Conservation (phyloP, 2,329 filamentous ascomycete genomes). For the Mycosphaerella sp. region DNA sequence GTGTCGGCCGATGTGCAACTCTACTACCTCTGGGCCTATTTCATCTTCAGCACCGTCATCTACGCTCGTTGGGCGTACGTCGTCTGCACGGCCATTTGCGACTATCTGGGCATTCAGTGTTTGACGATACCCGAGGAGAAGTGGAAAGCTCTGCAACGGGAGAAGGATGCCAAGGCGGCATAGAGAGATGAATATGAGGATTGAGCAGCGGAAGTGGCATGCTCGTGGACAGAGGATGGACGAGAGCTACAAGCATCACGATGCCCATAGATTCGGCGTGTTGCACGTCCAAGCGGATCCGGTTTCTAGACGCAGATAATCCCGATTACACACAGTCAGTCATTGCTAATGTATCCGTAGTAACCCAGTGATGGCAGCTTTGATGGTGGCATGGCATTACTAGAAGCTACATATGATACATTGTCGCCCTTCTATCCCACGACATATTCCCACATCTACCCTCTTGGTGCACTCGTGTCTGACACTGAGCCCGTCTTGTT, state of each 20-base stretch:
- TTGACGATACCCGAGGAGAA: slow-evolving; percentile 62
- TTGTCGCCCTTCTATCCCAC: not conserved
- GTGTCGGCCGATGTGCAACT: slow-evolving; percentile 60
- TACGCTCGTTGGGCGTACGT: slow-evolving; percentile 92
- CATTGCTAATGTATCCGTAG: too few relatives aligned
- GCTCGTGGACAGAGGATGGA: not conserved
- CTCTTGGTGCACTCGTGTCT: slow-evolving; percentile 9
- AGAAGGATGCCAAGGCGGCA: slow-evolving; percentile 13
- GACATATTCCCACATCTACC: not conserved
- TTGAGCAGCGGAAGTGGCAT: not conserved
- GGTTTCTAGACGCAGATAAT: too few relatives aligned
- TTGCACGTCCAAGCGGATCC: too few relatives aligned
- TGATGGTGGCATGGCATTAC: not conserved
- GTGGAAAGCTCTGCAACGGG: slow-evolving; percentile 27
- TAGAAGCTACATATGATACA: not conserved
- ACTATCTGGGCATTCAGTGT: slow-evolving; percentile 88
- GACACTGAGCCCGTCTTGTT: slow-evolving; percentile 8
- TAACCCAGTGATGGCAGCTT: too few relatives aligned
- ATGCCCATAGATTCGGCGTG: too few relatives aligned
- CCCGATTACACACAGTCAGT: too few relatives aligned
- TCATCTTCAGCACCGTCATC: slow-evolving; percentile 72
- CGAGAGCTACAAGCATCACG: too few relatives aligned
- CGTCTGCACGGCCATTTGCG: slow-evolving; percentile 85
- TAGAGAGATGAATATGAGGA: not conserved
- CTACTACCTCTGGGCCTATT: slow-evolving; percentile 76